Evolutionary conservation across 192 early-diverging fungal species (phyloP).

Genomic region (Mortierella alpina): DNA sequence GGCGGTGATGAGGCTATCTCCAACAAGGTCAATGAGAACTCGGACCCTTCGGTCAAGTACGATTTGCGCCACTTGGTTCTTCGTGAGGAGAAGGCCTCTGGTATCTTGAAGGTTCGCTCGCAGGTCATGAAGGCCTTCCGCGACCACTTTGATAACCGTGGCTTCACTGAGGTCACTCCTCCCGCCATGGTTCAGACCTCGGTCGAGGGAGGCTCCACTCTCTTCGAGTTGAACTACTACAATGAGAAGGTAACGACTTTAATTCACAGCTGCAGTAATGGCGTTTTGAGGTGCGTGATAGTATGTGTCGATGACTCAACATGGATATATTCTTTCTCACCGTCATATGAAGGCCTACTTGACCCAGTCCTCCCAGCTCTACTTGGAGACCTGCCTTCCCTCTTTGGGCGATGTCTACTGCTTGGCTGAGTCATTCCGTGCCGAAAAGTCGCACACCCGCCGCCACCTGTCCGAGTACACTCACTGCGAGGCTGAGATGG

Average conservation of each 20-base stretch:
- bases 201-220: conserved; percentile 96
- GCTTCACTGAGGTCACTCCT: conserved; percentile 93
- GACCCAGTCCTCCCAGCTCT: conserved; percentile 98
- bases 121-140: conserved; percentile 94
- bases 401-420: conserved; percentile 97
- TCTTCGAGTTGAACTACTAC: conserved; percentile 97
- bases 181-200: conserved; percentile 99
- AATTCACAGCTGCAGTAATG: not conserved
- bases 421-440: conserved; percentile 96
- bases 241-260: conserved; percentile 75
- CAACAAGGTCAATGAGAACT: conserved; percentile 90
- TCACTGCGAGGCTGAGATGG: conserved; percentile 96
- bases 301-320: no score
- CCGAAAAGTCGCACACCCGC: conserved; percentile 97
- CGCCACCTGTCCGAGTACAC: conserved; percentile 96
- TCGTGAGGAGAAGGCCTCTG: conserved; percentile 90
- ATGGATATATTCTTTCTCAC: conserved; percentile 1
- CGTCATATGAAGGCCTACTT: conserved; percentile 80
- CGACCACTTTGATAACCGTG: conserved; percentile 85
- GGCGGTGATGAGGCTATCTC: conserved; percentile 93
- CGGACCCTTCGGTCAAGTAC: conserved; percentile 86
- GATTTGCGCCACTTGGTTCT: conserved; percentile 98
- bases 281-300: not conserved
- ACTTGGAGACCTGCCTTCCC: conserved; percentile 95
- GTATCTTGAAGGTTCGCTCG: conserved; percentile 87